These are phyloP conservation scores for Saccharomycopsis capsularis DNA, from an alignment of 805 yeast species.

Conservation along the genomic window DNA sequence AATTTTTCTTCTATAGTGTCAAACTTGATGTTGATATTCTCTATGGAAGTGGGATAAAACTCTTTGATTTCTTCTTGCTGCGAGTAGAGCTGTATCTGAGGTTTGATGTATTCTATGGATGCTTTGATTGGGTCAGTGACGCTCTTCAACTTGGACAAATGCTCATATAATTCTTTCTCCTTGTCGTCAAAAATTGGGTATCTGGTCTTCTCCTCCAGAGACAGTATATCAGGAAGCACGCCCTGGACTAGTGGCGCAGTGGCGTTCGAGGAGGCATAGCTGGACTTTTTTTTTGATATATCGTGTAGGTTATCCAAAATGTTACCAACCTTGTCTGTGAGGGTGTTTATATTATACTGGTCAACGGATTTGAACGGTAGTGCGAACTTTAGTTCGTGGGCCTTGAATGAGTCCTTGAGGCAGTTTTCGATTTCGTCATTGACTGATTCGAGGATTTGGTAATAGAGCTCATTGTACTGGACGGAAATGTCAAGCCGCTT, in stretches of 20 bases:
- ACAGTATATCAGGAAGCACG: background rate
- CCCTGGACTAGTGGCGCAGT: background rate
- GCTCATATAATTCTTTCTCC: constrained; percentile 25
- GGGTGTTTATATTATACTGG: background rate
- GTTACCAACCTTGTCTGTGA: constrained; percentile 1
- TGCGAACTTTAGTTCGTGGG: constrained; percentile 24
- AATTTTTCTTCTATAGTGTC: constrained; percentile 35
- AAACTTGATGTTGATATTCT: constrained; percentile 33
- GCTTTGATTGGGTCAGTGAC: constrained; percentile 30
- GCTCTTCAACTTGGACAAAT: constrained; percentile 27
- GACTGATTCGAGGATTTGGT: constrained; percentile 29
- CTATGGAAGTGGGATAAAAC: constrained; percentile 22
- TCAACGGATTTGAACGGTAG: constrained; percentile 21
- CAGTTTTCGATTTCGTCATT: constrained; percentile 27
- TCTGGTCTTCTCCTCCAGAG: constrained; percentile 1
- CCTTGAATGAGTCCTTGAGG: constrained; percentile 22
- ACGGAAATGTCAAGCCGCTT: constrained; percentile 27
- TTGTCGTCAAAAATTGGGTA: constrained; percentile 20
- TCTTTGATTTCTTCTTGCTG: constrained; percentile 19
- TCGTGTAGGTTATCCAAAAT: constrained; percentile 4
- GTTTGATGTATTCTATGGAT: constrained; percentile 32
- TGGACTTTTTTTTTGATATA: background rate
- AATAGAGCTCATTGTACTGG: constrained; percentile 30
- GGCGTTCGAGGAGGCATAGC: background rate
- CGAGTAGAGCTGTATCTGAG: constrained; percentile 30